phyloP scores from a whole-genome alignment of 2,329 filamentous ascomycete genomes.

The Fusarium algeriense region DNA sequence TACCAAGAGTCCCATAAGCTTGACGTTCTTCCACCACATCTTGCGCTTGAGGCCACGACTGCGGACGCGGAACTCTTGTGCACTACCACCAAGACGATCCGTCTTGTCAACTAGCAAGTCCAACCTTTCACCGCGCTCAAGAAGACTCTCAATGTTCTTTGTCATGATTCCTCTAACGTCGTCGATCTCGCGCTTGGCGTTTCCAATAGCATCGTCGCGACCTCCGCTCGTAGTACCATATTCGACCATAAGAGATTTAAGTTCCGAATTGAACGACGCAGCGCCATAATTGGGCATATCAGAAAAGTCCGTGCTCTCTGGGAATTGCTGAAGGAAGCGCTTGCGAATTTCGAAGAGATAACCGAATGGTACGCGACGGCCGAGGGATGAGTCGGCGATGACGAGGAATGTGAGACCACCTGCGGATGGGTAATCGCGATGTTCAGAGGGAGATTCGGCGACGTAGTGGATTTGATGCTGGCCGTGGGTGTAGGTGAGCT shows the following conservation, averaged over 20 bases:
- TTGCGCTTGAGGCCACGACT: constrained; percentile 86
- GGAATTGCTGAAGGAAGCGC: constrained; percentile 81
- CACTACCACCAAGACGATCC: constrained; percentile 87
- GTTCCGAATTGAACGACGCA: constrained; percentile 83
- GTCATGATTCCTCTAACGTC: constrained; percentile 95
- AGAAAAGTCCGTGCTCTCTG: constrained; percentile 76
- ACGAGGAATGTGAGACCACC: constrained; percentile 93
- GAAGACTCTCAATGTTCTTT: constrained; percentile 89
- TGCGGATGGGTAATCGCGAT: constrained; percentile 69
- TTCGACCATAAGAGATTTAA: constrained; percentile 83
- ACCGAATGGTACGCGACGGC: constrained; percentile 90
- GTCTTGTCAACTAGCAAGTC: constrained; percentile 97
- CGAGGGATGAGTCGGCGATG: constrained; percentile 82
- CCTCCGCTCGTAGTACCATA: constrained; percentile 83
- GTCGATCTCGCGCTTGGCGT: constrained; percentile 90
- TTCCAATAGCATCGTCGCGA: constrained; percentile 83
- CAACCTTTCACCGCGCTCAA: constrained; percentile 92
- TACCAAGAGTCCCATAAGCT: constrained; percentile 84
- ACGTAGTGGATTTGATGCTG: constrained; percentile 96
- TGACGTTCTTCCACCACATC: constrained; percentile 99
- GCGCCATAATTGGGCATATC: constrained; percentile 90
- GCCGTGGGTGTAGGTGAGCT: constrained; percentile 94
- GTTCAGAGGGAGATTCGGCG: constrained; percentile 80
- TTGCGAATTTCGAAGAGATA: constrained; percentile 92
- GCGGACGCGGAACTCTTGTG: constrained; percentile 89